These are phyloP conservation scores for Cordyceps farinosa DNA, from an alignment of 2,329 filamentous ascomycete genomes.

Conservation along the genomic window DNA sequence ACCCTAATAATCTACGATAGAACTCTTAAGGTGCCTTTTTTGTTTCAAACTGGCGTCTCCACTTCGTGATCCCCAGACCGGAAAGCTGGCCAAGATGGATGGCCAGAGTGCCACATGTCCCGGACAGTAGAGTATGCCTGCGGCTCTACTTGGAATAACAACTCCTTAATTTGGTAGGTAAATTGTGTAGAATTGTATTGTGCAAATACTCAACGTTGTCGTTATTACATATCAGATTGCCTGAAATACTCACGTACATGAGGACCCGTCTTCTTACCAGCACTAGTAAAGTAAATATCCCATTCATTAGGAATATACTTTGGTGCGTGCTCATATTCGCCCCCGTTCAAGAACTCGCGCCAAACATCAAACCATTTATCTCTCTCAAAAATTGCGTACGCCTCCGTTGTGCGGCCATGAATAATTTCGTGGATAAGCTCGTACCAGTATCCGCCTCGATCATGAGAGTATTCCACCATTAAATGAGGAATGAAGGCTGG, in stretches of 20 bases:
- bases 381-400: conserved; percentile 7
- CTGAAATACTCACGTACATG: conserved; percentile 5
- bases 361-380: conserved; percentile 9
- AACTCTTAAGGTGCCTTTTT: neutral
- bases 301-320: conserved; percentile 15
- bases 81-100: neutral
- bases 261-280: conserved; percentile 1
- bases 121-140: neutral
- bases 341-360: conserved; percentile 9
- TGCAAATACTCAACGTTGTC: conserved; percentile 6
- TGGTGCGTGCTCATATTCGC: conserved; percentile 12
- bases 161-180: neutral
- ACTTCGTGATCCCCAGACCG: neutral
- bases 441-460: conserved; percentile 17
- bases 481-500: conserved; percentile 14
- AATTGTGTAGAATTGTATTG: neutral
- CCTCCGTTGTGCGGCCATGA: conserved; percentile 14
- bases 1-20: neutral
- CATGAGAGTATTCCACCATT: conserved; percentile 16
- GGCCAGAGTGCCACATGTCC: neutral
- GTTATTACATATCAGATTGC: neutral
- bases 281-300: conserved; percentile 10
- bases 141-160: neutral
- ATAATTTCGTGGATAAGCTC: conserved; percentile 18
- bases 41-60: neutral